Evolutionary conservation across 768 basidiomycete genomes (phyloP).

Genomic region (Podaxis sp.): DNA sequence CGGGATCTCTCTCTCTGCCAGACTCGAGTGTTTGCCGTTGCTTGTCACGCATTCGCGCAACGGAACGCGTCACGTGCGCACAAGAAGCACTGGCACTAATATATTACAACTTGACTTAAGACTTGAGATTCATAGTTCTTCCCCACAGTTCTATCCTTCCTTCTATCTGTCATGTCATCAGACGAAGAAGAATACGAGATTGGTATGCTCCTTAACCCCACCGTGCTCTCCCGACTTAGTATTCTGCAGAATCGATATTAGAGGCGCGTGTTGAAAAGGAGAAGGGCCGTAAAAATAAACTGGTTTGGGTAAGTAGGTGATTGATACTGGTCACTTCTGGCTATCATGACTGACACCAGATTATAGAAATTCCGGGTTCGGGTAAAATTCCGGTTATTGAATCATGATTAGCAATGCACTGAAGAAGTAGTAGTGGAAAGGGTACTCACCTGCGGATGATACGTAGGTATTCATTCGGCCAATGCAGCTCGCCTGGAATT

Average conservation of each 20-base stretch:
- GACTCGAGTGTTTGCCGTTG: background rate
- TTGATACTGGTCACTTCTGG: constrained; percentile 15
- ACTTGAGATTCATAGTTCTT: no score
- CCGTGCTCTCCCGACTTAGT: constrained; percentile 3
- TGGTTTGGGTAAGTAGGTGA: constrained; percentile 47
- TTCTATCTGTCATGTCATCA: constrained; percentile 26
- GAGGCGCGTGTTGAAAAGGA: constrained; percentile 49
- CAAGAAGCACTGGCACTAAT: background rate
- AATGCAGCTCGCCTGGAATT: background rate
- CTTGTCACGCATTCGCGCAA: background rate
- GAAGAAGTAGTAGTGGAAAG: constrained; percentile 53
- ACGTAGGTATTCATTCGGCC: constrained; percentile 45
- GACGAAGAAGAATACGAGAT: constrained; percentile 64
- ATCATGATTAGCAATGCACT: background rate
- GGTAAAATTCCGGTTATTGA: constrained; percentile 34
- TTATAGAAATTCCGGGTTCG: constrained; percentile 57
- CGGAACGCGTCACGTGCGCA: background rate
- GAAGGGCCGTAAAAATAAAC: constrained; percentile 41
- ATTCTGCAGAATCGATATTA: constrained; percentile 47
- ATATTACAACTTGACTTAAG: no score
- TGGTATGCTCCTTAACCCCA: constrained; percentile 40
- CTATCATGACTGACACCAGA: constrained; percentile 4
- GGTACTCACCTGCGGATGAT: constrained; percentile 50
- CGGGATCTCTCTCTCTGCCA: no score
- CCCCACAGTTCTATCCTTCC: background rate